Evolutionary conservation across 208 protist genomes (phyloP).

Genomic region (Sergeia podlipaevii): DNA sequence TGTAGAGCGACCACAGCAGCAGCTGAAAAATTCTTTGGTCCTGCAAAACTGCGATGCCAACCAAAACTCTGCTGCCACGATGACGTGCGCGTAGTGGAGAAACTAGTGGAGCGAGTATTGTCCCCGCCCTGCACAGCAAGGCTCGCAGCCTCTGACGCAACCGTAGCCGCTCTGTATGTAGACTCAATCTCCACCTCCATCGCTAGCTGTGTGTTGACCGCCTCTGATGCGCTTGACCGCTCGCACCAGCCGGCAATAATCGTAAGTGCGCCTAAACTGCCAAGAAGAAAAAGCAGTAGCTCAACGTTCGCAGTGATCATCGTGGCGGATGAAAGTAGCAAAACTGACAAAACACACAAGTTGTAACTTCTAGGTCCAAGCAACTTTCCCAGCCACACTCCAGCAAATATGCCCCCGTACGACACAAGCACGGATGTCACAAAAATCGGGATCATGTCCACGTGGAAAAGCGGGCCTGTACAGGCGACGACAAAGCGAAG

Average conservation of each 20-base stretch:
- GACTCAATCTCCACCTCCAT: conserved; percentile 18
- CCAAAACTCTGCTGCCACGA: too few relatives aligned
- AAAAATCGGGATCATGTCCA: conserved; percentile 26
- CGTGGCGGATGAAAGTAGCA: conserved; percentile 30
- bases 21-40: too few relatives aligned
- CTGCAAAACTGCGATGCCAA: too few relatives aligned
- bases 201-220: conserved; percentile 17
- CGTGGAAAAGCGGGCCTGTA: conserved; percentile 13
- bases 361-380: conserved; percentile 31
- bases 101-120: too few relatives aligned
- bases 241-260: conserved; percentile 18
- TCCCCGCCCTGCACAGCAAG: too few relatives aligned
- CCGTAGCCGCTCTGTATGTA: too few relatives aligned
- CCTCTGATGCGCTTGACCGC: conserved; percentile 9
- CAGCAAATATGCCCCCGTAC: conserved; percentile 23
- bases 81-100: too few relatives aligned
- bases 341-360: conserved; percentile 30
- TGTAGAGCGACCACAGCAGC: too few relatives aligned
- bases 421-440: conserved; percentile 18
- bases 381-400: conserved; percentile 30
- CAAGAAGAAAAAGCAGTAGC: conserved; percentile 14
- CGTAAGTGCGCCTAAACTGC: conserved; percentile 8
- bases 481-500: conserved; percentile 32
- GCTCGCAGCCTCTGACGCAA: too few relatives aligned
- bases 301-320: conserved; percentile 24